Conservation (phyloP, 305 asterid genomes). For the Andrographis paniculata region DNA sequence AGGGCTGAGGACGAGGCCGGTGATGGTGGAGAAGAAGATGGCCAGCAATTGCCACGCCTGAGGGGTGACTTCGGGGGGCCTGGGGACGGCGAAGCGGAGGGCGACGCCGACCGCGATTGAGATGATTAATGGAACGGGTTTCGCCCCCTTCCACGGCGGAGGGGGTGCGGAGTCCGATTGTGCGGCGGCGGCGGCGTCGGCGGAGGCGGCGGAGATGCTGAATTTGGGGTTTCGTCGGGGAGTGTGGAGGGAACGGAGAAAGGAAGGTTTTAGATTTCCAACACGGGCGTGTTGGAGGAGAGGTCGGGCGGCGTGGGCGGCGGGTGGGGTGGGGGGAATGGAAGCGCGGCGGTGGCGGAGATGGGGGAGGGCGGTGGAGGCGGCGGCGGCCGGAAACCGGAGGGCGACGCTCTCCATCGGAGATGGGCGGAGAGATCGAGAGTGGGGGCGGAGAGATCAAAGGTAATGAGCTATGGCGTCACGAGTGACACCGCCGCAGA, state of each 20-base stretch:
- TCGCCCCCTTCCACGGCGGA: constrained; percentile 33
- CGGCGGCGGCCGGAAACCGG: constrained; percentile 36
- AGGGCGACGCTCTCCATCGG: constrained; percentile 59
- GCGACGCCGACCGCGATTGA: constrained; percentile 60
- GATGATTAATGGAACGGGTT: constrained; percentile 51
- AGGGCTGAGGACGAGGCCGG: constrained; percentile 85
- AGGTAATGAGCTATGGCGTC: too few species aligned
- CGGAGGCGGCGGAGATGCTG: constrained; percentile 6
- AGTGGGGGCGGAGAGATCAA: neutral
- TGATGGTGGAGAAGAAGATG: constrained; percentile 80
- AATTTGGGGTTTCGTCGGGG: constrained; percentile 17
- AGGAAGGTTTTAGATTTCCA: constrained; percentile 16
- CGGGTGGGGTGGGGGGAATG: neutral
- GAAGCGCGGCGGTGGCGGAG: constrained; percentile 24
- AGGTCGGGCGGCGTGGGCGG: neutral
- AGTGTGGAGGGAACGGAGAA: constrained; percentile 12
- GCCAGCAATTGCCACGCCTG: constrained; percentile 94
- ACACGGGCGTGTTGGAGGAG: neutral
- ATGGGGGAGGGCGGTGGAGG: constrained; percentile 39
- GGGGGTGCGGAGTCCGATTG: constrained; percentile 6
- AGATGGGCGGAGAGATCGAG: constrained; percentile 5
- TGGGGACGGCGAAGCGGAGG: constrained; percentile 65
- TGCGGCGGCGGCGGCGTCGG: constrained; percentile 10
- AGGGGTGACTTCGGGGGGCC: constrained; percentile 60
- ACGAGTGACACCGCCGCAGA: too few species aligned